These are phyloP conservation scores for Excoecaria agallocha DNA, from an alignment of 345 rosid genomes.

Conservation along the genomic window DNA sequence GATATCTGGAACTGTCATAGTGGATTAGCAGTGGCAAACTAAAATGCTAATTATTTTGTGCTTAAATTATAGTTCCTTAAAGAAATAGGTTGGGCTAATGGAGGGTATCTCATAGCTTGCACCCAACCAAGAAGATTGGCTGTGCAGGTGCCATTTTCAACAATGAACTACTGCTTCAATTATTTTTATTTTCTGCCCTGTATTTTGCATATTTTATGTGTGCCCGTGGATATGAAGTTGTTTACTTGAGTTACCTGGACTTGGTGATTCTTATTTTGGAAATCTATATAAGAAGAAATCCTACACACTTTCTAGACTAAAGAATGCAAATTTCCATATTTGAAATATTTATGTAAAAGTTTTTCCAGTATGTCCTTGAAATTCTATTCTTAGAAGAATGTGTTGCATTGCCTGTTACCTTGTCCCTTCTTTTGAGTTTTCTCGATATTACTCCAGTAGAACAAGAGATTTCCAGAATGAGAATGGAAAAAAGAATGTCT, in stretches of 20 bases:
- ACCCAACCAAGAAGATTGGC: constrained; percentile 95
- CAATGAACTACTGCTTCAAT: constrained; percentile 3
- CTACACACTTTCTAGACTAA: not conserved
- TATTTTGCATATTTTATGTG: not conserved
- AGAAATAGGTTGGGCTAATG: constrained; percentile 99
- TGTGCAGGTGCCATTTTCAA: constrained; percentile 57
- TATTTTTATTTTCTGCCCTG: not conserved
- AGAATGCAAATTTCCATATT: not conserved
- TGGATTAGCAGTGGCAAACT: constrained; percentile 2
- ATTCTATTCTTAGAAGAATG: too few species aligned
- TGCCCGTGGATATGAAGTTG: not conserved
- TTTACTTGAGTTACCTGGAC: not conserved
- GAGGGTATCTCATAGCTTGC: constrained; percentile 89
- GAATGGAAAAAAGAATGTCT: not conserved
- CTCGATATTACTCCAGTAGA: not conserved
- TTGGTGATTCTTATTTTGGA: not conserved
- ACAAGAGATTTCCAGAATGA: not conserved
- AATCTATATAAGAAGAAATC: not conserved
- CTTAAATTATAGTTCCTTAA: too few species aligned
- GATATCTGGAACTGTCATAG: not conserved
- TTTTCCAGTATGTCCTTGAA: too few species aligned
- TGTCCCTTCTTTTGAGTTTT: too few species aligned
- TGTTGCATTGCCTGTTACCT: too few species aligned
- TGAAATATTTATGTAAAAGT: not conserved
- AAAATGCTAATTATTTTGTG: too few species aligned